Evolutionary conservation across 163 green algal genomes (phyloP).

Genomic region (Trebouxia gelatinosa): DNA sequence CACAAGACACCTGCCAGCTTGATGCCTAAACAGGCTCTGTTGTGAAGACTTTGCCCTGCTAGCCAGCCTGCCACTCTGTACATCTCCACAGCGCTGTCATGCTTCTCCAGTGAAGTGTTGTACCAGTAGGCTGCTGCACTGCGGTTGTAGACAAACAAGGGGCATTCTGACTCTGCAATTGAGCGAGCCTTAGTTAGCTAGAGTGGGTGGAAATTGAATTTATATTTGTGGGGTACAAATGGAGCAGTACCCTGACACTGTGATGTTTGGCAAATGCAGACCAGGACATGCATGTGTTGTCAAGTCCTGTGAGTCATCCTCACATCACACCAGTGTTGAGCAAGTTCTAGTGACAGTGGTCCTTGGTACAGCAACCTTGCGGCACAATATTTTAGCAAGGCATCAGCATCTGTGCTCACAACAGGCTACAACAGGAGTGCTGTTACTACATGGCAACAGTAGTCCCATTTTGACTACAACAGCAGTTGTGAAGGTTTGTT

Average conservation of each 20-base stretch:
- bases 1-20: not conserved
- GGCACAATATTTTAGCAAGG: too few species aligned
- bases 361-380: too few species aligned
- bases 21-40: constrained; percentile 1
- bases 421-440: too few species aligned
- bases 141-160: constrained; percentile 10
- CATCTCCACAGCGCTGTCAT: not conserved
- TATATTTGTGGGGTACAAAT: too few species aligned
- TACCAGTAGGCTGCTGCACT: constrained; percentile 13
- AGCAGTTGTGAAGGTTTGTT: too few species aligned
- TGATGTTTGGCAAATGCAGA: constrained; percentile 6
- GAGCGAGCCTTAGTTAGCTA: too few species aligned
- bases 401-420: too few species aligned
- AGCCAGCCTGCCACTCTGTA: constrained; percentile 11
- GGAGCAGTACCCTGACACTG: constrained; percentile 20
- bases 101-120: not conserved
- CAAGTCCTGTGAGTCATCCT: not conserved
- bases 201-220: too few species aligned
- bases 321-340: not conserved
- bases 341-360: too few species aligned
- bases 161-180: too few species aligned
- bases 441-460: too few species aligned
- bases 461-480: too few species aligned
- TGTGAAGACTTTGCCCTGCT: not conserved
- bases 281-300: not conserved